A percentile compares a stretch with the other conserved stretches of the same genome.
Evolutionary conservation across 768 basidiomycete genomes (phyloP).

Genomic region (Lactarius sp.): DNA sequence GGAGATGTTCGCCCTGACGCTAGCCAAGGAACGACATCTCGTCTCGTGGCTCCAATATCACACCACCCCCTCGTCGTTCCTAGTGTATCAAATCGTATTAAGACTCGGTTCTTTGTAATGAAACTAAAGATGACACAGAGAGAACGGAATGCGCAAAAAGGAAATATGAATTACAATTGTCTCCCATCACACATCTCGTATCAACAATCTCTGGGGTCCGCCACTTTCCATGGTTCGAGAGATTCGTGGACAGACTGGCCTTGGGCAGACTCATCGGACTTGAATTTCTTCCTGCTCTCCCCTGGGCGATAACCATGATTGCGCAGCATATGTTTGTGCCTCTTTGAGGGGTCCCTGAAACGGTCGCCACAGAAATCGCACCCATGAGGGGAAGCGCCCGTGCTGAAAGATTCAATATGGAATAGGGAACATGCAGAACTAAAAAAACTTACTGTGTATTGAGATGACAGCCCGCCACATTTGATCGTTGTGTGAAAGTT

Average conservation of each 20-base stretch:
- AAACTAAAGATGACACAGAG: conserved; percentile 16
- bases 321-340: conserved; percentile 54
- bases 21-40: conserved; percentile 15
- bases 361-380: conserved; percentile 49
- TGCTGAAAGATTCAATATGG: conserved; percentile 35
- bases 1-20: background rate
- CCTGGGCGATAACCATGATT: conserved; percentile 48
- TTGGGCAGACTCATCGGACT: conserved; percentile 16
- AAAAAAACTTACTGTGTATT: conserved; percentile 44
- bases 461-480: conserved; percentile 50
- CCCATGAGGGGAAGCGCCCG: conserved; percentile 50
- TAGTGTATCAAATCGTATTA: conserved; percentile 10
- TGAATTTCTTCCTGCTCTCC: conserved; percentile 37
- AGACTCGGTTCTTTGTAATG: conserved; percentile 1
- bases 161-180: conserved; percentile 13
- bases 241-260: conserved; percentile 29
- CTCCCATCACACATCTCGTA: background rate
- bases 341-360: conserved; percentile 62
- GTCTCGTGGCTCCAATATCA: conserved; percentile 18
- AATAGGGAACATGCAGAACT: conserved; percentile 15
- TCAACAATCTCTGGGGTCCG: conserved; percentile 4
- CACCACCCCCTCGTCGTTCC: conserved; percentile 1
- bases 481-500: conserved; percentile 55
- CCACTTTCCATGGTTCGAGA: conserved; percentile 24
- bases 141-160: conserved; percentile 9